These are phyloP conservation scores for Podospora fimiseda DNA, from an alignment of 495 filamentous ascomycete species.

Conservation along the genomic window DNA sequence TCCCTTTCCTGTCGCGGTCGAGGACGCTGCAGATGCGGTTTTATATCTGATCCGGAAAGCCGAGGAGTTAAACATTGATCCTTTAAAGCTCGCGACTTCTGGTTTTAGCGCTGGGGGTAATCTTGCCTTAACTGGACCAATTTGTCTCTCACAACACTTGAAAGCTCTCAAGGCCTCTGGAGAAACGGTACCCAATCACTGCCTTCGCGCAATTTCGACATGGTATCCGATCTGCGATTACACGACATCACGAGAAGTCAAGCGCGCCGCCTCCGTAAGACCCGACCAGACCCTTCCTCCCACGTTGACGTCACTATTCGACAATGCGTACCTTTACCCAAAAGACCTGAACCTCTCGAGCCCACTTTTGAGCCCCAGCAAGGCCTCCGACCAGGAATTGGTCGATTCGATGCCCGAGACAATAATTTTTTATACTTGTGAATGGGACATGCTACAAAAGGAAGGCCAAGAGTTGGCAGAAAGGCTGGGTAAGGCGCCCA, in stretches of 20 bases:
- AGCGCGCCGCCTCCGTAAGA: constrained; percentile 54
- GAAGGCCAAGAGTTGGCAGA: constrained; percentile 67
- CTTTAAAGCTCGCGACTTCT: constrained; percentile 55
- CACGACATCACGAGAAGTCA: constrained; percentile 63
- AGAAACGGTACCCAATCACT: constrained; percentile 20
- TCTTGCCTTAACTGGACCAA: constrained; percentile 70
- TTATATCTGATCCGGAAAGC: constrained; percentile 59
- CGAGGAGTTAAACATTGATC: constrained; percentile 39
- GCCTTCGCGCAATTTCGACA: constrained; percentile 45
- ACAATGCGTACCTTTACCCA: constrained; percentile 69
- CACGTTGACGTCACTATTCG: constrained; percentile 77
- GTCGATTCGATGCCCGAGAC: constrained; percentile 43
- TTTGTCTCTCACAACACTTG: constrained; percentile 50
- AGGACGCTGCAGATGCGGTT: constrained; percentile 67
- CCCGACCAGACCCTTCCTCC: constrained; percentile 68
- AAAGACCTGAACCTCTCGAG: constrained; percentile 26
- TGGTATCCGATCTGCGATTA: constrained; percentile 89
- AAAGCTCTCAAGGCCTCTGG: constrained; percentile 1
- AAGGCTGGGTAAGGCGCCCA: constrained; percentile 46
- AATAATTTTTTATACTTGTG: constrained; percentile 65
- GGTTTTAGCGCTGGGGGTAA: constrained; percentile 91
- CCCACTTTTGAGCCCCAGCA: constrained; percentile 34
- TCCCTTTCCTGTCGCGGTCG: constrained; percentile 69
- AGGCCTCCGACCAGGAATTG: constrained; percentile 34
- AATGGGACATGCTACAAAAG: constrained; percentile 82